Evolutionary conservation across 768 basidiomycete genomes (phyloP), one percentile per base, ranked within the genome.

Genomic region (Amanita inopinata): DNA sequence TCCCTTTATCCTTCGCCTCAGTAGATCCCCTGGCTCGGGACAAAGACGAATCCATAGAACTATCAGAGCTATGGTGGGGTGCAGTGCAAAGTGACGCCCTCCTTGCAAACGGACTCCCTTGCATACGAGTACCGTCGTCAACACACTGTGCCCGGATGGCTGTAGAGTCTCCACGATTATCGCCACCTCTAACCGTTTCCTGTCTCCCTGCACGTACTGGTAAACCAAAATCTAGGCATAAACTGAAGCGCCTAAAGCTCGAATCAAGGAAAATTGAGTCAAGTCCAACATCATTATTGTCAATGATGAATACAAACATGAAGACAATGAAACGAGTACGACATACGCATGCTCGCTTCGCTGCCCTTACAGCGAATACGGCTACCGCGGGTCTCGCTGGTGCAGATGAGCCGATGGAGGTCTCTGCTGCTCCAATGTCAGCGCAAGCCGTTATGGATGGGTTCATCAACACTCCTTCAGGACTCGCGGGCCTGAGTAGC

Each of bases 301-400:
- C 61, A 11, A 52, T 79, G 40, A 87, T 90, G 79, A 87, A 83
- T 56, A 65, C 65, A 39, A 90, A 90, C 53, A 76, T 90, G 45
- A 75, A 70, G 49, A 83, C 83, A 2, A 71, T 89, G 63, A 76
- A 79, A 45, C 73, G 80, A 18, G 71, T 90, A 22, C 68, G 84
- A 40, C 73, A 75, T 48, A 85, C 80, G 0, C 84, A 91, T 54
- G 64, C 73, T 45, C 82, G 80, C 53, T 80, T 87, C 49, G 67
- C 76, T 0, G 74, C 78, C 5, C 56, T 90, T 27, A 14, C 35
- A 25, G 41, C 41, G 2, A 43, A 35, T 43, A 34, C 41, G 7
- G n/a, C 27, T 28, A n/a, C 27, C n/a, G 25, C 33, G 12, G 33
- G 15, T 8, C 33, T 33, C 12, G 23, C 8, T 18, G 41, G 33